Percentiles rank a stretch among this genome's conserved stretches.
These are phyloP conservation scores for Aulographum hederae DNA, from an alignment of 2,329 filamentous ascomycete species.

Conservation along the genomic window DNA sequence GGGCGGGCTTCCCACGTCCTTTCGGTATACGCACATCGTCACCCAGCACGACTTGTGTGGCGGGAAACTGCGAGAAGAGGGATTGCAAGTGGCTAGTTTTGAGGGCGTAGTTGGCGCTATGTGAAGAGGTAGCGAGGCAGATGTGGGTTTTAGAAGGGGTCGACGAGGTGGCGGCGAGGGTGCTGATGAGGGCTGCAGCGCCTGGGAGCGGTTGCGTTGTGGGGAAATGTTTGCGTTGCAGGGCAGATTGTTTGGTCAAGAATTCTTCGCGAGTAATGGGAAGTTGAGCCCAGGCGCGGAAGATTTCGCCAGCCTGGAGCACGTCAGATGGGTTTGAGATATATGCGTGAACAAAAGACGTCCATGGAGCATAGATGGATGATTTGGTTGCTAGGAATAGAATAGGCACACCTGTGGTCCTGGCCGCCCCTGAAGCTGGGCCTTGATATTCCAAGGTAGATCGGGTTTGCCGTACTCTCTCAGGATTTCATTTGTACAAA, in stretches of 20 bases:
- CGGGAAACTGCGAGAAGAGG: constrained; percentile 42
- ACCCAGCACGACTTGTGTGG: constrained; percentile 58
- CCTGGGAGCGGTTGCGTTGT: constrained; percentile 61
- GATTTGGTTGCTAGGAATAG: not conserved
- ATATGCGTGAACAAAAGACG: too few species aligned
- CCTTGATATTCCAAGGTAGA: constrained; percentile 90
- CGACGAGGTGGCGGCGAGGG: constrained; percentile 29
- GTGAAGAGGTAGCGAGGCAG: constrained; percentile 70
- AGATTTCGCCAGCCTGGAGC: constrained; percentile 37
- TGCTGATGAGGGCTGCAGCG: constrained; percentile 46
- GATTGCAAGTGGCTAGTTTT: constrained; percentile 45
- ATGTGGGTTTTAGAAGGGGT: constrained; percentile 40
- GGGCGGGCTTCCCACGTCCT: constrained; percentile 82
- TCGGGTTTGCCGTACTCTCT: constrained; percentile 51
- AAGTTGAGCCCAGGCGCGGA: constrained; percentile 69
- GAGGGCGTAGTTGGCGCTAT: constrained; percentile 51
- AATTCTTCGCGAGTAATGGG: constrained; percentile 59
- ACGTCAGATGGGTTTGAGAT: too few species aligned
- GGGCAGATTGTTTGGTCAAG: constrained; percentile 33
- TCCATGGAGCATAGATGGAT: not conserved
- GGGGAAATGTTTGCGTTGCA: constrained; percentile 60
- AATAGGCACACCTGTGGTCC: constrained; percentile 27
- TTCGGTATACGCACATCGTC: constrained; percentile 62
- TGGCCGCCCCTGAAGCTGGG: constrained; percentile 57
- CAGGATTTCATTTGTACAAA: constrained; percentile 68